Evolutionary conservation across 805 yeast genomes (phyloP).

Genomic region (Kazachstania martiniae): DNA sequence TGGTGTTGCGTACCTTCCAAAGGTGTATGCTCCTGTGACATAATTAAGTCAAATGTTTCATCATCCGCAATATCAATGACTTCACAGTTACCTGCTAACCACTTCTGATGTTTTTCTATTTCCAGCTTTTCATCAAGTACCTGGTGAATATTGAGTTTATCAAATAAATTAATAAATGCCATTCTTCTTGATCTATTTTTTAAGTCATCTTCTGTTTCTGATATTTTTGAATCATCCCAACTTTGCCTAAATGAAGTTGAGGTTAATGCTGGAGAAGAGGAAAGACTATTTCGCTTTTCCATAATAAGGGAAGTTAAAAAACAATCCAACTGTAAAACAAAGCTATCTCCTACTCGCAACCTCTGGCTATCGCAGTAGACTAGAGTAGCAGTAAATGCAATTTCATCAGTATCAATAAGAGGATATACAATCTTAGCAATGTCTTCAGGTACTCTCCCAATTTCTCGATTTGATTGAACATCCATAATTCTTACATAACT

Average conservation of each 20-base stretch:
- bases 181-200: constrained; percentile 41
- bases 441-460: constrained; percentile 69
- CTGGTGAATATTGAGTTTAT: constrained; percentile 30
- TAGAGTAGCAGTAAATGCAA: constrained; percentile 46
- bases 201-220: constrained; percentile 46
- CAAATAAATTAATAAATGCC: constrained; percentile 47
- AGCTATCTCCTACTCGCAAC: constrained; percentile 65
- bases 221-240: constrained; percentile 13
- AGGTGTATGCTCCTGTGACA: constrained; percentile 5
- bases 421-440: constrained; percentile 58
- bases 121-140: constrained; percentile 10
- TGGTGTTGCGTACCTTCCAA: constrained; percentile 12
- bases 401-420: constrained; percentile 40
- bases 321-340: constrained; percentile 59
- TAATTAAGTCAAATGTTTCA: constrained; percentile 11
- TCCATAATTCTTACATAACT: constrained; percentile 28
- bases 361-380: constrained; percentile 44
- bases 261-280: constrained; percentile 1
- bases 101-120: constrained; percentile 4
- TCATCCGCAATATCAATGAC: constrained; percentile 30
- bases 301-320: constrained; percentile 35
- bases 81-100: constrained; percentile 14
- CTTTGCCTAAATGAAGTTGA: background rate
- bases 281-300: constrained; percentile 9
- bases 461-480: constrained; percentile 35